Conservation (phyloP, 2,329 filamentous ascomycete species). For the Falciphora oryzae region DNA sequence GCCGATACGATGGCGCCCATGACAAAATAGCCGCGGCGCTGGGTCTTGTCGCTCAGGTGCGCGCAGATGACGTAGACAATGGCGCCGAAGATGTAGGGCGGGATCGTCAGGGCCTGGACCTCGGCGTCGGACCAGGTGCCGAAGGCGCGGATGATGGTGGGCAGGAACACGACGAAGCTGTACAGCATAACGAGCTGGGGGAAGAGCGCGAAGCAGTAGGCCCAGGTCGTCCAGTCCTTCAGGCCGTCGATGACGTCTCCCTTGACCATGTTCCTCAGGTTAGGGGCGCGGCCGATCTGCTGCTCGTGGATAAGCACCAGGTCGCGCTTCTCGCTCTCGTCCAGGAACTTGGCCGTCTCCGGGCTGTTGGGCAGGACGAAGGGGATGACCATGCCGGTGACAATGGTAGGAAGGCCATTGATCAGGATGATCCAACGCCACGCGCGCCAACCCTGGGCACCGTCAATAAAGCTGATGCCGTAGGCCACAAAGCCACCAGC, state of each 20-base stretch:
- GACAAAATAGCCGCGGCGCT: slow-evolving; percentile 56
- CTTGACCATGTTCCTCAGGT: slow-evolving; percentile 6
- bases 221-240: slow-evolving; percentile 36
- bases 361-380: slow-evolving; percentile 51
- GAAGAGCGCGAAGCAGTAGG: slow-evolving; percentile 57
- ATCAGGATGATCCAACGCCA: slow-evolving; percentile 61
- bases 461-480: slow-evolving; percentile 54
- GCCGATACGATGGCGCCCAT: slow-evolving; percentile 57
- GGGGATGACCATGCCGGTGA: slow-evolving; percentile 45
- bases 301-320: slow-evolving; percentile 20
- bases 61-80: slow-evolving; percentile 46
- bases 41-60: slow-evolving; percentile 54
- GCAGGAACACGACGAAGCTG: slow-evolving; percentile 61
- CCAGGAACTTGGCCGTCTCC: slow-evolving; percentile 48
- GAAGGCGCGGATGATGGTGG: slow-evolving; percentile 57
- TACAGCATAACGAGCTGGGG: slow-evolving; percentile 53
- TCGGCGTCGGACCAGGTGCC: slow-evolving; percentile 46
- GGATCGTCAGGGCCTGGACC: slow-evolving; percentile 58
- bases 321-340: slow-evolving; percentile 39
- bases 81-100: slow-evolving; percentile 56
- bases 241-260: slow-evolving; percentile 36
- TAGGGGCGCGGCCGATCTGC: slow-evolving; percentile 8
- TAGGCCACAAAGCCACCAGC: slow-evolving; percentile 48
- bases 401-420: slow-evolving; percentile 51
- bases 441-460: slow-evolving; percentile 43